Evolutionary conservation across 1,139 yeast species (phyloP).

Genomic region (Candida glucosophila): DNA sequence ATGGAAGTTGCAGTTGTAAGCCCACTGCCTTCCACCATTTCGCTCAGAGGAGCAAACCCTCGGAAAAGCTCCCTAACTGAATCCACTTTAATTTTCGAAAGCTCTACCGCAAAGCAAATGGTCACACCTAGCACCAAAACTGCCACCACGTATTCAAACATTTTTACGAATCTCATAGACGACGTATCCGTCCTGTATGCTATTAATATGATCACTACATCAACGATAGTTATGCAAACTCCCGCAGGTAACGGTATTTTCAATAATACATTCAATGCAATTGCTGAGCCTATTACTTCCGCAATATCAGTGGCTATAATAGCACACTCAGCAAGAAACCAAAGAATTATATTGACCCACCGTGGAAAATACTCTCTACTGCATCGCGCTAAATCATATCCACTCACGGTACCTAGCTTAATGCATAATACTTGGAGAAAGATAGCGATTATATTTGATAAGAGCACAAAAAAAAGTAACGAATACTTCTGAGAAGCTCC

Average conservation of each 20-base stretch:
- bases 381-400: conserved; percentile 65
- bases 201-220: conserved; percentile 64
- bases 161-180: conserved; percentile 52
- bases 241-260: conserved; percentile 74
- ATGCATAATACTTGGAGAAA: conserved; percentile 67
- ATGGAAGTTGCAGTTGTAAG: conserved; percentile 69
- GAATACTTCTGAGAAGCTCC: conserved; percentile 64
- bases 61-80: conserved; percentile 44
- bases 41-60: conserved; percentile 63
- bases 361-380: conserved; percentile 55
- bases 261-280: conserved; percentile 64
- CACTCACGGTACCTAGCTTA: conserved; percentile 74
- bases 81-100: conserved; percentile 44
- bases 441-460: conserved; percentile 66
- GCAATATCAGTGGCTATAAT: conserved; percentile 82
- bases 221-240: conserved; percentile 60
- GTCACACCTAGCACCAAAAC: conserved; percentile 60
- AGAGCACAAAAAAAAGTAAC: conserved; percentile 53
- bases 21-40: conserved; percentile 56
- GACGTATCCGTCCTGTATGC: conserved; percentile 67
- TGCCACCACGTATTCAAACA: conserved; percentile 63
- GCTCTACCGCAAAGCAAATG: conserved; percentile 62
- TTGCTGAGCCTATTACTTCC: conserved; percentile 83
- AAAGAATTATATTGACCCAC: conserved; percentile 48
- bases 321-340: conserved; percentile 70